Base-by-base conservation (phyloP, 1,284 basidiomycete species). In the Cystobasidium sp. region DNA sequence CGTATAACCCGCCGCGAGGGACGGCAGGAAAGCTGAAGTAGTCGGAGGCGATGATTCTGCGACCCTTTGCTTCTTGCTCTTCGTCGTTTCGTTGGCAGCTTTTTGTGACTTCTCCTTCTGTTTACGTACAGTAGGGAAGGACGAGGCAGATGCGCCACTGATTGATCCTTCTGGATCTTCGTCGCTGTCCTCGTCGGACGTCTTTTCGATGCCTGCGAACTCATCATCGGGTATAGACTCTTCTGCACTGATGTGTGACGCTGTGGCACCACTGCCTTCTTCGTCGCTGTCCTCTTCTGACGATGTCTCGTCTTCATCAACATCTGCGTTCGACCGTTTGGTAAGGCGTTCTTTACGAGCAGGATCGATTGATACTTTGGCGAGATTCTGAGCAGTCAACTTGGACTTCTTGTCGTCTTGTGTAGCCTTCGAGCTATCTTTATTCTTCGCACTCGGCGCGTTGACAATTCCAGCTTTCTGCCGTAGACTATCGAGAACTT, bases 21-120 rank as follows among this genome's bases (percentile, higher is more conserved):
- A 91, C 22, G 95, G 95, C 1, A 97, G 86, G 84, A 97, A 97
- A 0, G 89, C 88, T 1, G 93, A 94, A 24, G 86, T 84, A 3
- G 83, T 81, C n/a, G 77, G 77, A 5, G 80, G 75, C 52, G 62
- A 70, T 14, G 66, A 24, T 16, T 76, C 53, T n/a, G 46, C 37
- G 51, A 53, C 71, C 43, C 76, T 78, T 55, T 49, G 76, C 62
- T 59, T 80, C 70, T 82, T 83, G 39, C 75, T 68, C 77, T 81
- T 81, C 68, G 61, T 75, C 75, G 55, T 76, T 47, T 52, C 80
- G 58, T 66, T 43, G 47, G 55, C 73, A 31, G 2, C 31, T 1
- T 44, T 39, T 51, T 9, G 47, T n/a, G 39, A 9, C 22, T n/a
- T 64, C 52, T 9, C 3, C 3, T 39, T 20, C 14, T 46, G 20